These are phyloP conservation scores for Anthostomella pinea DNA, from an alignment of 2,329 filamentous ascomycete species.

Conservation along the genomic window DNA sequence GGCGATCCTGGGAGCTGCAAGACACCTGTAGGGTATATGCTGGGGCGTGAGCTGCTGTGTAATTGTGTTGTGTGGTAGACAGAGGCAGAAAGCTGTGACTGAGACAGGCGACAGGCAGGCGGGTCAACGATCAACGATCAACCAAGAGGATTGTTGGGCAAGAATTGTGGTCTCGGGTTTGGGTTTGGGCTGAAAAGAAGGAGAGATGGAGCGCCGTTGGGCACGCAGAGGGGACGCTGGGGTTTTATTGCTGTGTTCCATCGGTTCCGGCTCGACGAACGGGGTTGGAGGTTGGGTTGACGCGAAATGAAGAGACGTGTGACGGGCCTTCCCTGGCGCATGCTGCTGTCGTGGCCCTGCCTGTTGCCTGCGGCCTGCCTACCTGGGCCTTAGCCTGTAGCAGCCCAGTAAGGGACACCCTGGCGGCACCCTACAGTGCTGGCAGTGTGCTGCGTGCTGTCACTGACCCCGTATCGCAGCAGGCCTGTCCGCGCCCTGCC, in stretches of 20 bases:
- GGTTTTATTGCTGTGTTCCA: slow-evolving; percentile 50
- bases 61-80: slow-evolving; percentile 8
- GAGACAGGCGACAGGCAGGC: slow-evolving; percentile 20
- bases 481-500: background rate
- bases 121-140: slow-evolving; percentile 23
- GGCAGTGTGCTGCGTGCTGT: slow-evolving; percentile 1
- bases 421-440: background rate
- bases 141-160: slow-evolving; percentile 33
- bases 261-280: too few relatives aligned
- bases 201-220: slow-evolving; percentile 34
- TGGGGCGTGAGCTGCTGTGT: slow-evolving; percentile 11
- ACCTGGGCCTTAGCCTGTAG: slow-evolving; percentile 11
- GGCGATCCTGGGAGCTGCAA: slow-evolving; percentile 25
- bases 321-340: slow-evolving; percentile 1
- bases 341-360: slow-evolving; percentile 21
- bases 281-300: too few relatives aligned
- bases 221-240: slow-evolving; percentile 44
- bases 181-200: slow-evolving; percentile 35
- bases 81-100: slow-evolving; percentile 10
- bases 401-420: background rate
- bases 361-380: slow-evolving; percentile 1
- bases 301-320: background rate
- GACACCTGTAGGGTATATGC: slow-evolving; percentile 23
- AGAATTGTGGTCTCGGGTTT: slow-evolving; percentile 30
- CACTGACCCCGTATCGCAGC: slow-evolving; percentile 5